phyloP scores from a whole-genome alignment of 2,329 filamentous ascomycete species.

The Trichoderma sp. region DNA sequence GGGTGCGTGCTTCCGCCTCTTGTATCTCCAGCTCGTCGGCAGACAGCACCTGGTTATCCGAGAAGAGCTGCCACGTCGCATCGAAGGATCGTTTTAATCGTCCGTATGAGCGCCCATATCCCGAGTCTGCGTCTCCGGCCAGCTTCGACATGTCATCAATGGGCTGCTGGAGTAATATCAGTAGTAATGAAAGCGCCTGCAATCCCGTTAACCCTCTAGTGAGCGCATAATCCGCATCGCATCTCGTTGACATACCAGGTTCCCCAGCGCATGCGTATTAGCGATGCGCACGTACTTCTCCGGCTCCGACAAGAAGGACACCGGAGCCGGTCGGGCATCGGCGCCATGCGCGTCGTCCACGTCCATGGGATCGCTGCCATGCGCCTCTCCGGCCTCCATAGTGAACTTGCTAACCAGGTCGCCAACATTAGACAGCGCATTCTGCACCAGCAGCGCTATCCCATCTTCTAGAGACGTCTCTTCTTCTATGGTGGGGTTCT shows the following conservation, averaged over 20 bases:
- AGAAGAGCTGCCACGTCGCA: constrained; percentile 35
- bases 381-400: constrained; percentile 23
- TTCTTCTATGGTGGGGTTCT: constrained; percentile 24
- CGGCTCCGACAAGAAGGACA: constrained; percentile 37
- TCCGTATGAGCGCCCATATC: constrained; percentile 33
- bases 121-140: constrained; percentile 34
- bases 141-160: constrained; percentile 36
- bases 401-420: constrained; percentile 37
- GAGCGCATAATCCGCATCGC: not conserved
- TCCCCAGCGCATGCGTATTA: constrained; percentile 40
- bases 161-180: constrained; percentile 37
- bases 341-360: constrained; percentile 31
- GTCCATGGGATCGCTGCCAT: constrained; percentile 34
- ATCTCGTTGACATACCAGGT: constrained; percentile 35
- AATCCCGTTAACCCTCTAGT: not conserved
- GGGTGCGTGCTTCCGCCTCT: constrained; percentile 32
- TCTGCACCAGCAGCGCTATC: constrained; percentile 39
- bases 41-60: constrained; percentile 32
- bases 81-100: constrained; percentile 34
- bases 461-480: constrained; percentile 36
- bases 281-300: constrained; percentile 37
- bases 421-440: constrained; percentile 40
- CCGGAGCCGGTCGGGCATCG: constrained; percentile 29
- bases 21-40: constrained; percentile 35
- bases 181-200: constrained; percentile 39